Evolutionary conservation across 352 stramenopile species (phyloP).

Genomic region (Globisporangium cederbergense): DNA sequence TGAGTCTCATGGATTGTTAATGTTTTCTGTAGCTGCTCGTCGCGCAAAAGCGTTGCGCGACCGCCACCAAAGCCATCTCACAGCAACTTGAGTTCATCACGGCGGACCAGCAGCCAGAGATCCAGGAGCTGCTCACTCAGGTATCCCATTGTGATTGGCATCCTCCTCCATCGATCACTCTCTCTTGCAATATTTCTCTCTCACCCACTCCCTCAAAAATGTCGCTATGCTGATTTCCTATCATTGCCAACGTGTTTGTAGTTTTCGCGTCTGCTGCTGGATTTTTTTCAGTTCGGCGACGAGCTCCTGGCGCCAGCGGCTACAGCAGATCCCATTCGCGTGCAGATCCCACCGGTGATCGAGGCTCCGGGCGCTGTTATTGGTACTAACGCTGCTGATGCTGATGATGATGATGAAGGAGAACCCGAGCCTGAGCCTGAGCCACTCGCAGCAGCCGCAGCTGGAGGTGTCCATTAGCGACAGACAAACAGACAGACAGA

Average conservation of each 20-base stretch:
- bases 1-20: not conserved
- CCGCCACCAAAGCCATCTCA: slow-evolving; percentile 17
- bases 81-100: slow-evolving; percentile 22
- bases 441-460: slow-evolving; percentile 2
- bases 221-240: not conserved
- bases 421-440: not conserved
- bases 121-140: slow-evolving; percentile 24
- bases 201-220: slow-evolving; percentile 7
- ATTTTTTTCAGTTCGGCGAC: slow-evolving; percentile 14
- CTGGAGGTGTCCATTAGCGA: not conserved
- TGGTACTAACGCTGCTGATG: not conserved
- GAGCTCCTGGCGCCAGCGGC: slow-evolving; percentile 8
- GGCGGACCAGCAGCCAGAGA: slow-evolving; percentile 23
- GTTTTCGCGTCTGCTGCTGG: slow-evolving; percentile 15
- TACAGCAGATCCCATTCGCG: not conserved
- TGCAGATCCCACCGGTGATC: not conserved
- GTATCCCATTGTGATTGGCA: slow-evolving; percentile 5
- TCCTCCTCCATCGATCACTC: not conserved
- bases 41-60: slow-evolving; percentile 12
- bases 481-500: not conserved
- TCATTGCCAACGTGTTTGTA: not conserved
- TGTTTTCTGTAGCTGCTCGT: slow-evolving; percentile 3
- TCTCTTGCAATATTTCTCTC: slow-evolving; percentile 1
- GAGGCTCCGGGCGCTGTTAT: not conserved
- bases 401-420: not conserved